Evolutionary conservation across 73 alveolate genomes (phyloP).

Genomic region (Paramecium tetraurelia): DNA sequence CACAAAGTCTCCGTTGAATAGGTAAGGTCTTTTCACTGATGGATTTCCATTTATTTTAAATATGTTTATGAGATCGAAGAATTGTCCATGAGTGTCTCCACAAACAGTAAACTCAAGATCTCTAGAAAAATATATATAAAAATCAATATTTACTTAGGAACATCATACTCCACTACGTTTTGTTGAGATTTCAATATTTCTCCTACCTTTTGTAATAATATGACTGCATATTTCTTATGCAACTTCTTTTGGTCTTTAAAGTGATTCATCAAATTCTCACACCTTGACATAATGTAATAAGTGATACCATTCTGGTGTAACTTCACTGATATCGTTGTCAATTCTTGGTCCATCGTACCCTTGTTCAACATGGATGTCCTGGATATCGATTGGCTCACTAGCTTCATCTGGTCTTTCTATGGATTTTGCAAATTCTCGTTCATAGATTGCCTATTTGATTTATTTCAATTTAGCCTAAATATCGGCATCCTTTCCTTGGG

Average conservation of each 20-base stretch:
- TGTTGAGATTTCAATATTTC: conserved; percentile 65
- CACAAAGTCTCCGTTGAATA: conserved; percentile 98
- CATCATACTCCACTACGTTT: conserved; percentile 17
- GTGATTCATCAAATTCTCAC: conserved; percentile 81
- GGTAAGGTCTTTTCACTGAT: conserved; percentile 87
- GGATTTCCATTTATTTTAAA: conserved; percentile 95
- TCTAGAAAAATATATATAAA: conserved; percentile 68
- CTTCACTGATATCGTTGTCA: conserved; percentile 67
- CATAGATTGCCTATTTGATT: conserved; percentile 80
- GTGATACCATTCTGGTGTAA: conserved; percentile 64
- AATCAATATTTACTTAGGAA: conserved; percentile 65
- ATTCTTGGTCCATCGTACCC: conserved; percentile 90
- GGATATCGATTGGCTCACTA: conserved; percentile 69
- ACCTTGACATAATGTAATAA: conserved; percentile 66
- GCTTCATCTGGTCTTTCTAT: conserved; percentile 66
- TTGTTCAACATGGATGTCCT: conserved; percentile 77
- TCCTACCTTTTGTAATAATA: conserved; percentile 73
- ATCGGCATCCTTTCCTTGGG: conserved; percentile 75
- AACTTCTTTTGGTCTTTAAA: conserved; percentile 84
- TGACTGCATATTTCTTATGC: conserved; percentile 89
- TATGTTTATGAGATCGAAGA: conserved; percentile 89
- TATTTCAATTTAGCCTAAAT: conserved; percentile 77
- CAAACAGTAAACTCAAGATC: conserved; percentile 92
- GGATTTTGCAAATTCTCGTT: conserved; percentile 80
- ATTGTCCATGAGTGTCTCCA: conserved; percentile 99